These are phyloP conservation scores for Trichoderma virens DNA, from an alignment of 495 filamentous ascomycete species.

Conservation along the genomic window DNA sequence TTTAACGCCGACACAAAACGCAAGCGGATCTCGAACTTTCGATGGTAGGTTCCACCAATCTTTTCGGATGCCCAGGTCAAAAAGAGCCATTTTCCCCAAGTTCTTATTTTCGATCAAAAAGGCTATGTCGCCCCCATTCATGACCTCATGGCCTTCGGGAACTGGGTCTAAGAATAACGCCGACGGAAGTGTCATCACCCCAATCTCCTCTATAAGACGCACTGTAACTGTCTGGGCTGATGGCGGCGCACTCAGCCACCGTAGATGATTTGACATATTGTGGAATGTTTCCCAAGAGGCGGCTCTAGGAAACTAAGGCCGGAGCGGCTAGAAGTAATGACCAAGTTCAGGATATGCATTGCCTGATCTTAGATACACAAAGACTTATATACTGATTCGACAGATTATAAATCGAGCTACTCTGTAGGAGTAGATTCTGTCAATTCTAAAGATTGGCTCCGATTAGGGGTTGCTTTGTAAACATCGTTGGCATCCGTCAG, in stretches of 20 bases:
- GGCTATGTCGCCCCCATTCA: not conserved
- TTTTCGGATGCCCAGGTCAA: conserved; percentile 52
- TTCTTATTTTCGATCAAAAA: not conserved
- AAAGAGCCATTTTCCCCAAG: conserved; percentile 27
- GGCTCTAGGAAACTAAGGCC: no score
- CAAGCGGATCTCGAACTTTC: conserved; percentile 16
- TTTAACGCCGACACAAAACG: conserved; percentile 19
- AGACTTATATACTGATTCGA: no score
- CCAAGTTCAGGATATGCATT: no score
- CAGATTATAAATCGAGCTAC: no score
- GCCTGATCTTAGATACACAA: no score
- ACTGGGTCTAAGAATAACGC: not conserved
- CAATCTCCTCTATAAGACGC: not conserved
- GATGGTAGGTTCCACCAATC: conserved; percentile 37
- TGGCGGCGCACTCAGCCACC: not conserved
- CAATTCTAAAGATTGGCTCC: no score
- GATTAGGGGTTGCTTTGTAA: no score
- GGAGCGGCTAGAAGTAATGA: no score
- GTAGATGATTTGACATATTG: not conserved
- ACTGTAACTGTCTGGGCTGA: not conserved
- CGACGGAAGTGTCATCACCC: not conserved
- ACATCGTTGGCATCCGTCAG: no score
- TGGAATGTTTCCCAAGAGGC: not conserved
- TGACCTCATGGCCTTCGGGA: not conserved
- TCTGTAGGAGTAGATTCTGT: no score